Evolutionary conservation across 2,329 filamentous ascomycete species (phyloP), one percentile per base, ranked within the genome.

Genomic region (Aspergillus hiratsukae): DNA sequence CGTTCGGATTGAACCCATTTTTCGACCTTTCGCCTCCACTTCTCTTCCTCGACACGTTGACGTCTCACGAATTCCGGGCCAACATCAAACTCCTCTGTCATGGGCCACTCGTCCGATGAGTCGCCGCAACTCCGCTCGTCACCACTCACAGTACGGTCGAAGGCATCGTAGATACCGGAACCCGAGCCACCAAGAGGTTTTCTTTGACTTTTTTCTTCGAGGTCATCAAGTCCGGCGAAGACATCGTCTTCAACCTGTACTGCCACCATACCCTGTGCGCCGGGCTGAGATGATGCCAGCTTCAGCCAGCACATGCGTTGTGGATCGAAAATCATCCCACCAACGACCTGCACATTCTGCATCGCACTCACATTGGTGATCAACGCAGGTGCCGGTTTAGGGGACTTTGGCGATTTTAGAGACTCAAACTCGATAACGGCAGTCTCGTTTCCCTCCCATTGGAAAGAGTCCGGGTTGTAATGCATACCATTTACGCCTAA

Each of bases 271-370:
- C 66, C 69, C 37, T 69, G 61, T 31, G 59, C 60, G 10, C 66
- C 66, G 9, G 68, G 64, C 31, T 69, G 80, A 71, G 19, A 78
- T 73, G 49, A 81, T 79, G 59, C 79, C 58, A 94, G 80, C 73
- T 96, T 97, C 55, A 97, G 82, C 94, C 94, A 99, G 72, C 91
- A 95, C 93, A 99, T 97, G 65, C 90, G 90, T 60, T 91, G 87
- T 3, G 94, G 94, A 69, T 99, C 94, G 71, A 97, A 99, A 9
- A 97, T 89, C 94, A 99, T 99, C 64, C 91, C 91, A n/a, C 91
- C 90, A 56, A 97, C 91, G 37, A 97, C 89, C 74, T 97, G 92
- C 14, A 96, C 88, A 59, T 91, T 92, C 68, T 93, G 90, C 59
- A 87, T 87, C 4, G 87, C 83, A 54, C 88, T 89, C 62, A 97